Base-by-base conservation (phyloP, 2,329 filamentous ascomycete species). In the Rhynchosporium agropyri region DNA sequence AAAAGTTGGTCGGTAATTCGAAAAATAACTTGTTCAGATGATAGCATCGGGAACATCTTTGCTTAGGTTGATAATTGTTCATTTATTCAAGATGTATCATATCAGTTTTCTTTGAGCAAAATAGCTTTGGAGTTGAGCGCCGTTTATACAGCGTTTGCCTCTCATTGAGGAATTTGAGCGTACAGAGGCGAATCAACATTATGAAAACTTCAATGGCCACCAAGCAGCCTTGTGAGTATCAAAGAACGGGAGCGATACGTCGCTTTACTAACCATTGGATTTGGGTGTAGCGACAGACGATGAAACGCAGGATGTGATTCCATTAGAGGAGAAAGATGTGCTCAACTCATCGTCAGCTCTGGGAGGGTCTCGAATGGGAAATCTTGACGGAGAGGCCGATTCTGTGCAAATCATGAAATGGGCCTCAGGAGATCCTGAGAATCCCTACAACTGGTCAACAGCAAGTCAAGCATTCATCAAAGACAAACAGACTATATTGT, bases 371-470 rank as follows among this genome's bases (percentile, higher is more conserved):
- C 6, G 8, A 13, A 12, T 42, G 2, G 20, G 20, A 20, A n/a
- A 8, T 29, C 9, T 10, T 4, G 5, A 54, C 40, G 36, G 10
- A 2, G 36, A 29, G 13, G 26, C 36, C 8, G 28, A 9, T 26
- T 20, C 36, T 13, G 36, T 29, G 28, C 51, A 54, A 10, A 54
- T 42, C 8, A 54, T 54, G 6, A 54, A 12, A 12, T 54, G 51
- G 51, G 51, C 38, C 7, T 10, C 38, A 6, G 36, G 51, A 13
- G 51, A 54, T 29, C 36, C 20, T 3, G 51, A 42, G 9, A 54
- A 54, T 54, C 51, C 51, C 13, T 54, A 54, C 9, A 54, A 54
- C 13, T 54, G 51, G 51, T 54, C 51, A 7, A 5, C 38, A 5
- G 51, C 40, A 15, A 3, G 51, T 29, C 33, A 20, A 15, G 10